These are phyloP conservation scores for Exobasidium cylindrosporum DNA, from an alignment of 1,284 basidiomycete species.

Conservation along the genomic window DNA sequence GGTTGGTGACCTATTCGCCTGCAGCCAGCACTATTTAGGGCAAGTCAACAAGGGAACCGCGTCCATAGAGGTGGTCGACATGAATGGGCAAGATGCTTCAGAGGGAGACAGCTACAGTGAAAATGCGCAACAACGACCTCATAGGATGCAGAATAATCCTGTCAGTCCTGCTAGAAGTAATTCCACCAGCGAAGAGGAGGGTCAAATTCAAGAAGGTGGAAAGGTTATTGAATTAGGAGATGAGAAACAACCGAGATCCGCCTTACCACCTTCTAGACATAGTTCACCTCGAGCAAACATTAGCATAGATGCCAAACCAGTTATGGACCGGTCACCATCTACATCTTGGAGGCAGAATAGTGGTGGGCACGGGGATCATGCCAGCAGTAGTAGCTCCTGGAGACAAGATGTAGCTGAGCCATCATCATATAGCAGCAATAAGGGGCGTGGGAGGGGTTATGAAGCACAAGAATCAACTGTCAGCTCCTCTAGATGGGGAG, in stretches of 20 bases:
- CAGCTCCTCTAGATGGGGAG: background rate
- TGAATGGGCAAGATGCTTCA: too few species aligned
- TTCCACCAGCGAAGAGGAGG: conserved; percentile 14
- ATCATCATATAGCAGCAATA: background rate
- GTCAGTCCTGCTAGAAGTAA: background rate
- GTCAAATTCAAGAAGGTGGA: conserved; percentile 9
- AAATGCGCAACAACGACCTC: background rate
- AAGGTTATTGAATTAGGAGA: background rate
- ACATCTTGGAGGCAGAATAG: background rate
- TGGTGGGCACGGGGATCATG: background rate
- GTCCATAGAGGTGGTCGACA: too few species aligned
- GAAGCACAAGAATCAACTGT: background rate
- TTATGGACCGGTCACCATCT: background rate
- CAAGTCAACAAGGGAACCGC: too few species aligned
- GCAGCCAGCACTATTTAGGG: too few species aligned
- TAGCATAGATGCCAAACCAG: background rate
- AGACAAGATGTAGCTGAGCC: background rate
- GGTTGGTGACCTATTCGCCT: too few species aligned
- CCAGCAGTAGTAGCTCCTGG: background rate
- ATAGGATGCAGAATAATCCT: background rate
- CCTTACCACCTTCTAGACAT: background rate
- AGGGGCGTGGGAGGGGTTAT: background rate
- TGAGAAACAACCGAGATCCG: background rate
- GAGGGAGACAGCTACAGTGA: background rate
- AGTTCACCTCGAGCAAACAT: background rate